Evolutionary conservation across 1,284 basidiomycete genomes (phyloP).

Genomic region (Ceratobasidium sp.): DNA sequence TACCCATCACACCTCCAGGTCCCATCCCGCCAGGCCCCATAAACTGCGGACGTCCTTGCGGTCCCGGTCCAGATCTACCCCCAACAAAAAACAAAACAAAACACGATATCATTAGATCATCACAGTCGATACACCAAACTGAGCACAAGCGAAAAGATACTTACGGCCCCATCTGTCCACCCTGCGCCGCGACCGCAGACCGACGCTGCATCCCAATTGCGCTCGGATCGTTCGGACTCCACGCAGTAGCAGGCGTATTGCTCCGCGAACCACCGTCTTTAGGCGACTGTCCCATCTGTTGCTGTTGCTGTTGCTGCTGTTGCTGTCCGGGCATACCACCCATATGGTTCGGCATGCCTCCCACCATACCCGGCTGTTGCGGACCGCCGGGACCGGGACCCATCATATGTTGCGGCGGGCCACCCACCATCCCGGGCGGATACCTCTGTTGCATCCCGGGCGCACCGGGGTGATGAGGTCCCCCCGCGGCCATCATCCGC

Average conservation of each 20-base stretch:
- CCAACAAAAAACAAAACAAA: conserved; percentile 18
- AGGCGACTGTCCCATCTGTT: conserved; percentile 22
- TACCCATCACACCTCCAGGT: too few relatives aligned
- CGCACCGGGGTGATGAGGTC: background rate
- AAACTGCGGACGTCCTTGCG: conserved; percentile 30
- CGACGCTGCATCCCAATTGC: conserved; percentile 9
- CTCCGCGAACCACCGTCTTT: conserved; percentile 23
- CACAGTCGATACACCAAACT: background rate
- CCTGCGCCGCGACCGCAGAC: conserved; percentile 22
- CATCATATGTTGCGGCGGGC: conserved; percentile 8
- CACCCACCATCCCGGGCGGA: conserved; percentile 18
- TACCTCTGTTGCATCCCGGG: conserved; percentile 3
- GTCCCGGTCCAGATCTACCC: conserved; percentile 32
- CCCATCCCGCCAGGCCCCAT: too few relatives aligned
- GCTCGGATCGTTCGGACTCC: background rate
- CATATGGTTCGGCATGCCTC: conserved; percentile 27
- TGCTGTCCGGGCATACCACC: conserved; percentile 12
- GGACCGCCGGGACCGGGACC: too few relatives aligned
- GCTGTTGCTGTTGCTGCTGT: background rate
- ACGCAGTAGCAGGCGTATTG: conserved; percentile 12
- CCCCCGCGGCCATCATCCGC: background rate
- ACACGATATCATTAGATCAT: conserved; percentile 19
- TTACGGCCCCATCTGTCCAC: conserved; percentile 42
- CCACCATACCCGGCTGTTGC: background rate
- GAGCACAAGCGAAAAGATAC: conserved; percentile 24